These are phyloP conservation scores for Acer saccharum DNA, from an alignment of 345 rosid genomes.

Conservation along the genomic window DNA sequence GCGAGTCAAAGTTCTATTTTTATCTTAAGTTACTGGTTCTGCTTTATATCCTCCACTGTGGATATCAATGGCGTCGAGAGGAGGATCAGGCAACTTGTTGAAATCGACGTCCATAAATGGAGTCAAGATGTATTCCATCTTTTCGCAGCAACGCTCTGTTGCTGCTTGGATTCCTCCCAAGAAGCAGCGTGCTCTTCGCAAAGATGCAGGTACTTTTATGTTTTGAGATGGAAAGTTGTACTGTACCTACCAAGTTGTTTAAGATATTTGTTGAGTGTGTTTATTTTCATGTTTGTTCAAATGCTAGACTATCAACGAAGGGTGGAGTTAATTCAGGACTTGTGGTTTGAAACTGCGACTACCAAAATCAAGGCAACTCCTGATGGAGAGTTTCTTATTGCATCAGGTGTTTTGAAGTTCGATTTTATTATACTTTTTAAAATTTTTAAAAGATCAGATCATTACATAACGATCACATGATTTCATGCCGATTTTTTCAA, in stretches of 20 bases:
- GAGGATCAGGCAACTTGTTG: constrained; percentile 54
- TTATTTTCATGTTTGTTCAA: constrained; percentile 4
- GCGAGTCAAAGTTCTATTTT: no score
- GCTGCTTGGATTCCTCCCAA: constrained; percentile 77
- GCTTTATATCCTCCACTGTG: no score
- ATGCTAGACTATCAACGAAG: constrained; percentile 45
- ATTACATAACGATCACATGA: not conserved
- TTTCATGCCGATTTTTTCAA: constrained; percentile 5
- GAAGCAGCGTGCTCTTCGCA: constrained; percentile 79
- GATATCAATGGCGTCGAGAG: constrained; percentile 10
- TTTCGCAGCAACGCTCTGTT: constrained; percentile 60
- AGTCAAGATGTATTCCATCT: constrained; percentile 67
- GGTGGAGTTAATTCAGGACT: constrained; percentile 70
- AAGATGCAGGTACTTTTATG: constrained; percentile 50
- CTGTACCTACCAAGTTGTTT: not conserved
- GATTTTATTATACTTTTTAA: constrained; percentile 6
- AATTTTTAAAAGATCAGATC: not conserved
- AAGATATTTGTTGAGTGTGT: not conserved
- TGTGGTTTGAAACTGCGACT: constrained; percentile 83
- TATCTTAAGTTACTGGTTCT: no score
- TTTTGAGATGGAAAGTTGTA: no score
- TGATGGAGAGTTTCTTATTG: constrained; percentile 82
- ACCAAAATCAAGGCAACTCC: constrained; percentile 78
- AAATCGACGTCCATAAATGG: constrained; percentile 86
- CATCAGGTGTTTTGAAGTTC: constrained; percentile 54